Conservation (phyloP, 164 flowering plant genomes). For the Tetracentron sinense region DNA sequence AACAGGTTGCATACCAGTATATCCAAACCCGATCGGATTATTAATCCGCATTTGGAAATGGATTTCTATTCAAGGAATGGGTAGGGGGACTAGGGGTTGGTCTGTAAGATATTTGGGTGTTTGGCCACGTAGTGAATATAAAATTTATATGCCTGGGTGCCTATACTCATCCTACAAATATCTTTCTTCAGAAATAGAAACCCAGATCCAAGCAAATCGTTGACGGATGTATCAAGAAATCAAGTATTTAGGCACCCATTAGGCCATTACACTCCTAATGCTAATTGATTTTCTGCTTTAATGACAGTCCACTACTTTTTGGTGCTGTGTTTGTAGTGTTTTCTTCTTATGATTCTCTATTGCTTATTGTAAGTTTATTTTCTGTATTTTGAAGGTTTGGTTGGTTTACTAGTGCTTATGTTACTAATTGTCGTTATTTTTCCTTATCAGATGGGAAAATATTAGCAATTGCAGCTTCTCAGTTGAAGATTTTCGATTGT, state of each 20-base stretch:
- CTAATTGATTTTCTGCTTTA: not conserved
- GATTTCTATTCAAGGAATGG: too few species aligned
- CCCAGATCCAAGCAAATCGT: not conserved
- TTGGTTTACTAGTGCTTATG: not conserved
- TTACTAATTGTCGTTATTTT: not conserved
- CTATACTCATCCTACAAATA: not conserved
- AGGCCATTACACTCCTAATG: not conserved
- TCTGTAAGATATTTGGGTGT: not conserved
- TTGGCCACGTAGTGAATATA: too few species aligned
- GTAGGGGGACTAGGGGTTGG: not conserved
- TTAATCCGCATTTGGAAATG: not conserved
- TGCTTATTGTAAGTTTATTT: not conserved
- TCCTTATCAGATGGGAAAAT: conserved; percentile 64
- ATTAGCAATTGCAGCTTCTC: conserved; percentile 79
- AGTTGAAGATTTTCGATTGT: conserved; percentile 63
- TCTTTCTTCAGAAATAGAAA: not conserved
- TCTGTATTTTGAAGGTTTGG: conserved; percentile 3
- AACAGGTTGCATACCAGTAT: not conserved
- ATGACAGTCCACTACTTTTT: not conserved
- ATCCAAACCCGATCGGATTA: not conserved
- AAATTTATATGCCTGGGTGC: too few species aligned
- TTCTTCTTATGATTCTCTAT: not conserved
- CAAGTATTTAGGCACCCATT: too few species aligned
- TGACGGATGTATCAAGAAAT: too few species aligned
- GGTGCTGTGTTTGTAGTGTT: not conserved